phyloP scores from a whole-genome alignment of 331 rosid genomes.

The Pyracantha coccinea region DNA sequence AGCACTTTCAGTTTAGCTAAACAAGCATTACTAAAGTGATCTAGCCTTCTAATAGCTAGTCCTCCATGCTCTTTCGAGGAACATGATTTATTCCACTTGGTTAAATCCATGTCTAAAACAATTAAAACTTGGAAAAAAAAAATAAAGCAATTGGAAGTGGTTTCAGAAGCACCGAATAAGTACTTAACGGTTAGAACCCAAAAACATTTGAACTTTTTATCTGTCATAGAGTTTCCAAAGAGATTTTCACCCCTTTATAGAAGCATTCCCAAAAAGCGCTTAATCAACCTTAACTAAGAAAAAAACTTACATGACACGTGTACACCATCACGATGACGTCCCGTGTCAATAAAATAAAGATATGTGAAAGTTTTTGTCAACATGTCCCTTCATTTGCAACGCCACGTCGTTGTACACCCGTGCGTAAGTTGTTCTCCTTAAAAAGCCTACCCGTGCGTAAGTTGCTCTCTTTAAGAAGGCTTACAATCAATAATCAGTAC shows the following conservation, averaged over 20 bases:
- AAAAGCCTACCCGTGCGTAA: neutral
- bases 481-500: neutral
- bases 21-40: too few species aligned
- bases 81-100: neutral
- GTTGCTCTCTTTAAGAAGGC: neutral
- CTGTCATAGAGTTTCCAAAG: neutral
- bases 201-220: too few species aligned
- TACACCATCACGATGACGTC: too few species aligned
- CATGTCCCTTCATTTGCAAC: neutral
- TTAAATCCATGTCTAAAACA: neutral
- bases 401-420: neutral
- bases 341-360: too few species aligned
- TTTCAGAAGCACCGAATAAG: neutral
- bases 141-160: neutral
- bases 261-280: too few species aligned
- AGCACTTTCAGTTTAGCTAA: too few species aligned
- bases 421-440: neutral
- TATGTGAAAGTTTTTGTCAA: too few species aligned
- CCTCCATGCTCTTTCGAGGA: too few species aligned
- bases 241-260: neutral
- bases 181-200: neutral
- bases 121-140: neutral
- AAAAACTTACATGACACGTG: too few species aligned
- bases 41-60: too few species aligned
- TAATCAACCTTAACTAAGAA: neutral